phyloP scores from a whole-genome alignment of 352 stramenopile genomes.

The Globisporangium radiosum region DNA sequence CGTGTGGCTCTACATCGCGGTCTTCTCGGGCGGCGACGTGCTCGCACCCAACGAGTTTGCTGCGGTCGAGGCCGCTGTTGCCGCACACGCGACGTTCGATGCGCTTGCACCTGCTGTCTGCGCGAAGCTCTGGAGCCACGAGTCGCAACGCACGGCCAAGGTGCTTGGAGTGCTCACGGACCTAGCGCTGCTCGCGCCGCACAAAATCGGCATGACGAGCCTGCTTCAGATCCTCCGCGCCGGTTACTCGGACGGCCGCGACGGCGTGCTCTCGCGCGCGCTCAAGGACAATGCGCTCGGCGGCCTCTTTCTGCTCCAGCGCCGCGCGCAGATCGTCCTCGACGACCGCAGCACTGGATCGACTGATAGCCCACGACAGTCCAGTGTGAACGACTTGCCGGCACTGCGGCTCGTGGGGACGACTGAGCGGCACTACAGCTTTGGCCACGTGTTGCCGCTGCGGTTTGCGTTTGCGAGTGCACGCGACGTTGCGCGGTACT shows the following conservation, averaged over 20 bases:
- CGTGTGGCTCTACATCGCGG: constrained; percentile 72
- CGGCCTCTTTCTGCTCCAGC: constrained; percentile 58
- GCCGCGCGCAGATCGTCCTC: constrained; percentile 37
- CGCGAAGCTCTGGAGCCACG: constrained; percentile 66
- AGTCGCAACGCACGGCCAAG: constrained; percentile 63
- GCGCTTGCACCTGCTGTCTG: constrained; percentile 32
- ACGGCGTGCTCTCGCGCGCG: constrained; percentile 55
- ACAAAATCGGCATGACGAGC: constrained; percentile 82
- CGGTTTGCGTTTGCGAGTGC: constrained; percentile 34
- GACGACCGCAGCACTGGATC: constrained; percentile 18
- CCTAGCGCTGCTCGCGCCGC: constrained; percentile 54
- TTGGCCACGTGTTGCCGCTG: constrained; percentile 47
- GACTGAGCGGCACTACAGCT: constrained; percentile 69
- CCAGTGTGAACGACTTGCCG: constrained; percentile 17
- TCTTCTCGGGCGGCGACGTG: constrained; percentile 64
- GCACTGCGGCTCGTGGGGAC: constrained; percentile 50
- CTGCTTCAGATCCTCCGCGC: constrained; percentile 64
- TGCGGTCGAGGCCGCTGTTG: constrained; percentile 47
- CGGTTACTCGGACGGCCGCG: constrained; percentile 58
- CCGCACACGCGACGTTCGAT: constrained; percentile 36
- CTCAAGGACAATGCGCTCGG: constrained; percentile 72
- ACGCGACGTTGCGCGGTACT: constrained; percentile 56
- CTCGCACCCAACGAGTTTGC: constrained; percentile 46
- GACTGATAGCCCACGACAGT: too few relatives aligned
- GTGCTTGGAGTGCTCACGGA: constrained; percentile 67